Conservation (phyloP, 2,329 filamentous ascomycete genomes). For the Pseudogymnoascus sp. region DNA sequence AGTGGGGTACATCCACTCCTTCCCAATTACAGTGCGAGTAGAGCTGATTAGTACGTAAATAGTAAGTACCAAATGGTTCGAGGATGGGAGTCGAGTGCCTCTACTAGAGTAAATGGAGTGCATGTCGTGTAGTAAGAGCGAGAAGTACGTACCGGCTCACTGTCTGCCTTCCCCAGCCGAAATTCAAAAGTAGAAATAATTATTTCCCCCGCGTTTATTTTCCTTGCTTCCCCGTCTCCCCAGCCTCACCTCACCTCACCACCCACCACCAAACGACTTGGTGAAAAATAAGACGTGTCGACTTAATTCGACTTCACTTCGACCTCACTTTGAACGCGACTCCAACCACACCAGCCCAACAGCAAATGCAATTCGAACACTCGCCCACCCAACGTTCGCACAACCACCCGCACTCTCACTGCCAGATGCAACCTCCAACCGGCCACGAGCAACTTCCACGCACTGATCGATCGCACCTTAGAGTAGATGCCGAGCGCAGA, state of each 20-base stretch:
- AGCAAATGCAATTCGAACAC: conserved; percentile 3
- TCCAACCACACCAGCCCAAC: not conserved
- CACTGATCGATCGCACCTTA: conserved; percentile 28
- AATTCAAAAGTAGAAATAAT: conserved; percentile 1
- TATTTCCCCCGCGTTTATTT: not conserved
- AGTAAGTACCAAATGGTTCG: not conserved
- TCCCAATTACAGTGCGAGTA: not conserved
- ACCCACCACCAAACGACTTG: not conserved
- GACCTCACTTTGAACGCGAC: not conserved
- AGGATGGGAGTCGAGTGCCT: not conserved
- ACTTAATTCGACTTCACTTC: conserved; percentile 1
- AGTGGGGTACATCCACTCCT: not conserved
- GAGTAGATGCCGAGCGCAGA: conserved; percentile 28
- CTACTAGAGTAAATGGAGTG: not conserved
- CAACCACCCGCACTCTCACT: not conserved
- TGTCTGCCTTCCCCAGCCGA: conserved; percentile 2
- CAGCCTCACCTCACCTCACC: conserved; percentile 2
- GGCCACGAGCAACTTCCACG: conserved; percentile 26
- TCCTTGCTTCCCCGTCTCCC: conserved; percentile 1
- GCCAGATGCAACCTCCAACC: conserved; percentile 26
- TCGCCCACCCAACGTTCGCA: not conserved
- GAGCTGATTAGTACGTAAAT: not conserved
- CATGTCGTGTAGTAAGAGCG: not conserved
- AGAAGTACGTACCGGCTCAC: not conserved
- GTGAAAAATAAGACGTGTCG: not conserved